Evolutionary conservation across 2,329 filamentous ascomycete species (phyloP).

Genomic region (Epichloe amarillans): DNA sequence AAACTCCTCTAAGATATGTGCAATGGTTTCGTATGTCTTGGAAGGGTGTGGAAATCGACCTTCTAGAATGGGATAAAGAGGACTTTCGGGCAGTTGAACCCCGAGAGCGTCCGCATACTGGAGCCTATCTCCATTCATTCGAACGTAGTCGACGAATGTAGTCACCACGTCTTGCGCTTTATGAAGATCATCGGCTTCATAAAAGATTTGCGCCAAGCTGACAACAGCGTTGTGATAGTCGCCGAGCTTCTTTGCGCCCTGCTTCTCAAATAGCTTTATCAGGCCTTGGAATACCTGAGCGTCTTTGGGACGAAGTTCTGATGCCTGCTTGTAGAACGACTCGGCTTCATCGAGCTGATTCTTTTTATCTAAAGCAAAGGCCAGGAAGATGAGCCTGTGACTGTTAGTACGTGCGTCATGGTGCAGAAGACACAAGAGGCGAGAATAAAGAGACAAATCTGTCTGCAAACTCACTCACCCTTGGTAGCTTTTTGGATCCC

Average conservation of each 20-base stretch:
- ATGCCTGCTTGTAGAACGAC: slow-evolving; percentile 59
- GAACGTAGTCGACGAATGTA: slow-evolving; percentile 65
- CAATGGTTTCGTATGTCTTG: slow-evolving; percentile 68
- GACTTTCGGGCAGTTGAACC: slow-evolving; percentile 65
- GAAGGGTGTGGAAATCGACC: slow-evolving; percentile 70
- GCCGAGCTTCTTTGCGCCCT: slow-evolving; percentile 53
- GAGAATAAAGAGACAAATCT: background rate
- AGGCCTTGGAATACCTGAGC: slow-evolving; percentile 86
- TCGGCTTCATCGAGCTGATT: slow-evolving; percentile 61
- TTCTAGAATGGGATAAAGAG: slow-evolving; percentile 71
- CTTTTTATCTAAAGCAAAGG: slow-evolving; percentile 70
- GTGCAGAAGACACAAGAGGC: no score
- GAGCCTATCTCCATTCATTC: slow-evolving; percentile 53
- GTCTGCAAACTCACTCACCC: slow-evolving; percentile 39
- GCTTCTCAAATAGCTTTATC: slow-evolving; percentile 71
- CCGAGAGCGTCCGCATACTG: slow-evolving; percentile 68
- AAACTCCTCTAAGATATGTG: slow-evolving; percentile 70
- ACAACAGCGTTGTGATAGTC: slow-evolving; percentile 63
- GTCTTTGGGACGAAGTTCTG: slow-evolving; percentile 58
- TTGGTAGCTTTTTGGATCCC: slow-evolving; percentile 70
- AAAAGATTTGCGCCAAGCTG: slow-evolving; percentile 62
- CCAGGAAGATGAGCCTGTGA: slow-evolving; percentile 62
- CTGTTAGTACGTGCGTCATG: slow-evolving; percentile 4
- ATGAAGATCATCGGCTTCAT: slow-evolving; percentile 49
- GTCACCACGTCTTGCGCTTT: slow-evolving; percentile 58